A percentile compares a stretch with the other conserved stretches of the same genome.
Evolutionary conservation across 768 basidiomycete species (phyloP).

Genomic region (Boletellus emodensis): DNA sequence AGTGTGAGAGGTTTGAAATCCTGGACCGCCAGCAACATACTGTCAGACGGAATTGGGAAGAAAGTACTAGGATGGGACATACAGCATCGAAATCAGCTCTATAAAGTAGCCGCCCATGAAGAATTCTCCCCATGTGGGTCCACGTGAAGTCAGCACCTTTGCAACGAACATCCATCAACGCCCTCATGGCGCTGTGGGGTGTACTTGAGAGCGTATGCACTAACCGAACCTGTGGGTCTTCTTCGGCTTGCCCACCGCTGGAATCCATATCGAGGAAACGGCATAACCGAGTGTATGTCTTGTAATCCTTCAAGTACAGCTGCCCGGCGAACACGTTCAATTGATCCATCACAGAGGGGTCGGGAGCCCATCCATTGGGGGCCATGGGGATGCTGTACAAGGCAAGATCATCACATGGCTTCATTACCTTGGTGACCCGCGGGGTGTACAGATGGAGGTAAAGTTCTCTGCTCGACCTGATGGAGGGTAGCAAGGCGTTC

Average conservation of each 20-base stretch:
- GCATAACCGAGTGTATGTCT: conserved; percentile 27
- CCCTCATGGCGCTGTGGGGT: background rate
- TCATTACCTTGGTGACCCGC: conserved; percentile 31
- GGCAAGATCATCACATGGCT: conserved; percentile 30
- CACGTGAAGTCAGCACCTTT: conserved; percentile 34
- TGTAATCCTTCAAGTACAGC: conserved; percentile 27
- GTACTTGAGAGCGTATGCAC: no score
- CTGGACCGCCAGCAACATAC: no score
- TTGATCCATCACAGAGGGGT: conserved; percentile 9
- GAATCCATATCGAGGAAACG: conserved; percentile 20
- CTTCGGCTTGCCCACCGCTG: no score
- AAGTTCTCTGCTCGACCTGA: conserved; percentile 21
- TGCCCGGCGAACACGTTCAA: conserved; percentile 33
- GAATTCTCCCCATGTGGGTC: conserved; percentile 39
- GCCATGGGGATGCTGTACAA: no score
- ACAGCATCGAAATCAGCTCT: background rate
- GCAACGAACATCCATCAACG: conserved; percentile 26
- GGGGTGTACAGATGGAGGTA: conserved; percentile 43
- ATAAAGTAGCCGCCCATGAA: conserved; percentile 23
- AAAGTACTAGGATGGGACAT: no score
- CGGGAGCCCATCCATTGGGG: background rate
- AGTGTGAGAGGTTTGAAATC: no score
- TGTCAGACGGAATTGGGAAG: no score
- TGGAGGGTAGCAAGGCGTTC: no score
- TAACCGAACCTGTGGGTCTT: no score